These are phyloP conservation scores for Puccinia brachypodii DNA, from an alignment of 1,284 basidiomycete genomes.

Conservation along the genomic window DNA sequence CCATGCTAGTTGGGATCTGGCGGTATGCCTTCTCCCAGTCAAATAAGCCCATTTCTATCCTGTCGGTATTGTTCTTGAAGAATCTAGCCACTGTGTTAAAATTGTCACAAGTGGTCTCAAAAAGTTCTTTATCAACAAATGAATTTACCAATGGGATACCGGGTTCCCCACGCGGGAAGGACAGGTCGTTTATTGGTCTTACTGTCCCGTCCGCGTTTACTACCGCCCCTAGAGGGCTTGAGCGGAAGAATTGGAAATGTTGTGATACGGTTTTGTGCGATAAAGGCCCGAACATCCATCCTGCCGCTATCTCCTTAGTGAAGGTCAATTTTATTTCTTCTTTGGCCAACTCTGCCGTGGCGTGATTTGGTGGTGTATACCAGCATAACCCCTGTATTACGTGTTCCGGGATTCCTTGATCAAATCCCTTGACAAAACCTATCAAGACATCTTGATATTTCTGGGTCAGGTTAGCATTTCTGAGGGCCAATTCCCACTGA, in stretches of 20 bases:
- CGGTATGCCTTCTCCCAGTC: conserved; percentile 29
- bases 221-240: not conserved
- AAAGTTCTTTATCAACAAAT: not conserved
- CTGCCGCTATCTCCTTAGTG: too few species aligned
- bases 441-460: too few species aligned
- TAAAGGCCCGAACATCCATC: not conserved
- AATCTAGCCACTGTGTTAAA: not conserved
- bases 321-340: too few species aligned
- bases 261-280: not conserved
- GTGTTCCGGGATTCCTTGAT: too few species aligned
- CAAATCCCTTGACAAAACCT: too few species aligned
- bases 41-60: not conserved
- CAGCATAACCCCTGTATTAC: too few species aligned
- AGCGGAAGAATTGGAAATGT: not conserved
- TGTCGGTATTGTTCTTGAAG: not conserved
- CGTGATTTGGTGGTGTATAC: too few species aligned
- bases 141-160: conserved; percentile 8
- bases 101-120: conserved; percentile 1
- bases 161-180: not conserved
- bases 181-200: not conserved
- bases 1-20: not conserved
- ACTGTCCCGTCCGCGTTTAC: not conserved
- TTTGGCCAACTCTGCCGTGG: too few species aligned
- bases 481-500: too few species aligned
- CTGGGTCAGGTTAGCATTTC: too few species aligned